phyloP scores from a whole-genome alignment of 345 rosid species.

The Camelina laxa region DNA sequence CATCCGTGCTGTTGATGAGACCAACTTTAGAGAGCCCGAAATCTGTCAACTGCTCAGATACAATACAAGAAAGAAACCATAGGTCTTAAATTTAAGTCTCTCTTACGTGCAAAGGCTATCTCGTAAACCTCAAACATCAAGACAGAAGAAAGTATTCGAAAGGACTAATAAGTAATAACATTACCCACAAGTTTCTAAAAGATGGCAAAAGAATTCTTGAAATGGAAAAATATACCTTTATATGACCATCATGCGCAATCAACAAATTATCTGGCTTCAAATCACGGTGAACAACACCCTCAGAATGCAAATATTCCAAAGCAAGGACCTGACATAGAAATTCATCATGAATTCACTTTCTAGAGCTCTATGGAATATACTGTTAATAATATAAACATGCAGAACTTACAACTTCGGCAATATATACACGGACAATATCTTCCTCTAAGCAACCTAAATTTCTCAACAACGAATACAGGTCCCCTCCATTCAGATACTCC shows the following conservation, averaged over 20 bases:
- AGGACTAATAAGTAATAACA: background rate
- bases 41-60: constrained; percentile 49
- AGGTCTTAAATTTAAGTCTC: background rate
- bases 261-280: constrained; percentile 97
- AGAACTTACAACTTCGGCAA: constrained; percentile 97
- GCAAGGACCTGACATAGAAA: constrained; percentile 75
- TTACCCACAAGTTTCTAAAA: constrained; percentile 12
- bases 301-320: constrained; percentile 92
- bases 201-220: constrained; percentile 17
- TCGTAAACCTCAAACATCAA: constrained; percentile 28
- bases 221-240: constrained; percentile 63
- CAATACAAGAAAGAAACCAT: constrained; percentile 36
- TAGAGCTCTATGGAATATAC: constrained; percentile 21
- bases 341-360: constrained; percentile 23
- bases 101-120: constrained; percentile 4
- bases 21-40: constrained; percentile 61
- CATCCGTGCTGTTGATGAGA: constrained; percentile 99
- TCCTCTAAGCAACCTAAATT: constrained; percentile 98
- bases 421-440: constrained; percentile 96
- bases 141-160: constrained; percentile 1
- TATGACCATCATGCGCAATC: constrained; percentile 99
- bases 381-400: constrained; percentile 4
- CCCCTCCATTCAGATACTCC: constrained; percentile 99
- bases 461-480: constrained; percentile 90
- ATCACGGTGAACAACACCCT: constrained; percentile 96